Percentiles rank a stretch among this genome's conserved stretches.
phyloP scores from a whole-genome alignment of 352 stramenopile species.

The Phytophthora pseudosyringae region DNA sequence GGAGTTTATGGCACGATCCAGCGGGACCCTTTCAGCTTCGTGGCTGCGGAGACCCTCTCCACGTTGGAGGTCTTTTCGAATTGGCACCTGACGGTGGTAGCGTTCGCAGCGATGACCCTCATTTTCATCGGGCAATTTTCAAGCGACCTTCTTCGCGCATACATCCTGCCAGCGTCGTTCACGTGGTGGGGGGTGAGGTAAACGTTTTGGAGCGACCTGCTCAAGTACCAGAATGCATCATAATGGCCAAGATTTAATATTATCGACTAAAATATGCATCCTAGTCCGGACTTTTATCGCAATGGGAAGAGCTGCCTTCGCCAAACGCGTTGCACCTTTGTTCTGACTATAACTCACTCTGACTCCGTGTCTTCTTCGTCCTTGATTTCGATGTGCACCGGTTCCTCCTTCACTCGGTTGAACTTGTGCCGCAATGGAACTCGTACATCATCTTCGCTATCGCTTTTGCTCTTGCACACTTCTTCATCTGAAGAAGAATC shows the following conservation, averaged over 20 bases:
- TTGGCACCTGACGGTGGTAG: slow-evolving; percentile 76
- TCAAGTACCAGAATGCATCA: neutral
- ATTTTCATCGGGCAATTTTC: slow-evolving; percentile 88
- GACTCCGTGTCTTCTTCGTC: slow-evolving; percentile 36
- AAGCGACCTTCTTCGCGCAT: slow-evolving; percentile 67
- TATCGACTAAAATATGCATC: slow-evolving; percentile 6
- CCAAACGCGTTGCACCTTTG: neutral
- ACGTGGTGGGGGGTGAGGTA: slow-evolving; percentile 49
- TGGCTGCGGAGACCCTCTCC: slow-evolving; percentile 84
- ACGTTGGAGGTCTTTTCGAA: slow-evolving; percentile 85
- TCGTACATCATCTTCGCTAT: slow-evolving; percentile 17
- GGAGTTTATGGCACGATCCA: slow-evolving; percentile 85
- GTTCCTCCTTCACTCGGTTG: slow-evolving; percentile 16
- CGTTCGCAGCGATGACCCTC: slow-evolving; percentile 82
- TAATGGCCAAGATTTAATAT: slow-evolving; percentile 19
- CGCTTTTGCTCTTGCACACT: slow-evolving; percentile 19
- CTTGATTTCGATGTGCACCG: slow-evolving; percentile 23
- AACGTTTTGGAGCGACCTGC: neutral
- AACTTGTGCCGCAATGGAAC: neutral
- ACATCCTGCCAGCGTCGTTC: slow-evolving; percentile 71
- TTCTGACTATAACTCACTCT: slow-evolving; percentile 9
- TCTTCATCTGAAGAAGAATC: slow-evolving; percentile 30
- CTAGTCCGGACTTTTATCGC: neutral
- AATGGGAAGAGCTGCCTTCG: neutral
- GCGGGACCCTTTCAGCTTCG: slow-evolving; percentile 88